Base-by-base conservation (phyloP, 2,329 filamentous ascomycete genomes). In the Fusarium paranaense region DNA sequence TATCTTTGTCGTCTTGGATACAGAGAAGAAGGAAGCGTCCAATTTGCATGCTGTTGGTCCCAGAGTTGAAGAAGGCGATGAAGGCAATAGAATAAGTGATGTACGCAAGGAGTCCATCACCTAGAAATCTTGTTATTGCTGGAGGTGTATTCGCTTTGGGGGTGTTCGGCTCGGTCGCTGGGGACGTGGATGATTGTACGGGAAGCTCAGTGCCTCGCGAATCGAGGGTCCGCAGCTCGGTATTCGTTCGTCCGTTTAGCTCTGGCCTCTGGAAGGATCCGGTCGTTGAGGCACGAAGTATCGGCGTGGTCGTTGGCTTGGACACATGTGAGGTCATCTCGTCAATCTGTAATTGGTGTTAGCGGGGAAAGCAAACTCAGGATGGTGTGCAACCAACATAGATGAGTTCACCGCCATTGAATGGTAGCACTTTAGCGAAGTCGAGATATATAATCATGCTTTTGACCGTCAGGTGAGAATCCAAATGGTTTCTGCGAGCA, bases 381-480 rank as follows among this genome's bases (percentile, higher is more conserved):
- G 3, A 10, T 32, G 37, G 7, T 10, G 18, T 30, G 35, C 2
- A 45, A 58, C 62, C 6, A 16, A 66, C 63, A 20, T 66, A 66
- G 27, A 66, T 38, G 13, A 66, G 50, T 20, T 66, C 63, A 8
- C 63, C 63, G 33, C 63, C 63, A 14, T 38, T 66, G 9, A 60
- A 66, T 1, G 63, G 63, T 6, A 66, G 11, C 4, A 60, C 63
- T 40, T 61, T 38, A 3, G 63, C 63, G 30, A 35, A 66, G 38
- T 61, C 42, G 11, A 66, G 63, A 42, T 66, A 66, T 7, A 66
- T 66, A 0, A 20, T 33, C 63, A 66, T 66, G 42, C 63, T 66
- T 33, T 20, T 6, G 2, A 11, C 11, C 2, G 13, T 58, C 25
- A 60, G 42, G 25, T n/a, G 4, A 40, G 20, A 2, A 16, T 25